A percentile compares a stretch with the other conserved stretches of the same genome.
Conservation (phyloP, 1,284 basidiomycete genomes). For the Apiotrichum akiyoshidainum region DNA sequence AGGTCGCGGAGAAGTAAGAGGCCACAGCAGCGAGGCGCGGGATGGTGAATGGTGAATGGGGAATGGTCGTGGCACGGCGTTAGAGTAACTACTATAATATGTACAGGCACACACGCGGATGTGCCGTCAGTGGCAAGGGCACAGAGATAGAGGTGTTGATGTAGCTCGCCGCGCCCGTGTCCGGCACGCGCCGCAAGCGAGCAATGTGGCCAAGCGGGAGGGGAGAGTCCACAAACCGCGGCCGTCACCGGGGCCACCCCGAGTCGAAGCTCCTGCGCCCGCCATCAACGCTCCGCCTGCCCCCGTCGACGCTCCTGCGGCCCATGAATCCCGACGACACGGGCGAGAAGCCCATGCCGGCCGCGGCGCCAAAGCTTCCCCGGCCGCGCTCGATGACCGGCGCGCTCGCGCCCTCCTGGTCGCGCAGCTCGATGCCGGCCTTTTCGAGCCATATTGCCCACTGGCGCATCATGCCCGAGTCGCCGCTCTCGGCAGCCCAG, state of each 20-base stretch:
- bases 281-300: constrained; percentile 1
- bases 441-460: constrained; percentile 29
- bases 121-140: too few relatives aligned
- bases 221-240: too few relatives aligned
- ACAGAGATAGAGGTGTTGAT: too few relatives aligned
- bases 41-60: too few relatives aligned
- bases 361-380: neutral
- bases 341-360: neutral
- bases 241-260: neutral
- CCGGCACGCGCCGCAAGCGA: too few relatives aligned
- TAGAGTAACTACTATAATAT: too few relatives aligned
- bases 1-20: too few relatives aligned
- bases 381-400: constrained; percentile 20
- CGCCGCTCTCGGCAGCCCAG: constrained; percentile 39
- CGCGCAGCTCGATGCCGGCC: constrained; percentile 32
- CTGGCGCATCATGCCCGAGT: constrained; percentile 39
- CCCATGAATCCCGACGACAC: neutral
- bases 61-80: too few relatives aligned
- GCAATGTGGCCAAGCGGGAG: too few relatives aligned
- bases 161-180: too few relatives aligned
- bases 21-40: too few relatives aligned
- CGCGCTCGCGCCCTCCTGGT: constrained; percentile 36
- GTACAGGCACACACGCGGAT: too few relatives aligned
- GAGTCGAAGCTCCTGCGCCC: constrained; percentile 3
- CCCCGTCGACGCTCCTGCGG: constrained; percentile 2